Percentiles rank a stretch among this genome's conserved stretches.
Conservation (phyloP, 2,329 filamentous ascomycete species). For the Boeremia exigua region DNA sequence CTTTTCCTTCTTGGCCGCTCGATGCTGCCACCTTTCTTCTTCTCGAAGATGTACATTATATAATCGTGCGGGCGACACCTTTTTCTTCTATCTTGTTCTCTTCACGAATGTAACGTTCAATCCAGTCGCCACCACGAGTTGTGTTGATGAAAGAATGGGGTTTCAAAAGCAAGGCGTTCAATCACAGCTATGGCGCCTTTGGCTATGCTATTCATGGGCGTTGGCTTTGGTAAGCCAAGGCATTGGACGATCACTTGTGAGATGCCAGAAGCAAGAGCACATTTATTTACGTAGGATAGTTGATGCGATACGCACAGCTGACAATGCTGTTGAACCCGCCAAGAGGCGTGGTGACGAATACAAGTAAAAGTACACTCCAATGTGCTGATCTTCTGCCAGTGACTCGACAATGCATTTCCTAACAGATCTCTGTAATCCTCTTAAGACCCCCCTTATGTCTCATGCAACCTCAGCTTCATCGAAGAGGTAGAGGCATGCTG, state of each 20-base stretch:
- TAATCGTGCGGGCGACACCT: slow-evolving; percentile 30
- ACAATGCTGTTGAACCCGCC: slow-evolving; percentile 5
- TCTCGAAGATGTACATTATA: slow-evolving; percentile 42
- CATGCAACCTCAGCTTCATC: too few species aligned
- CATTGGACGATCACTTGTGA: slow-evolving; percentile 5
- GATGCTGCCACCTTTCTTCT: slow-evolving; percentile 25
- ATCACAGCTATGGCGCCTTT: slow-evolving; percentile 6
- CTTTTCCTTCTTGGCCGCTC: slow-evolving; percentile 23
- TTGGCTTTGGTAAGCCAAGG: slow-evolving; percentile 12
- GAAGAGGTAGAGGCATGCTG: too few species aligned
- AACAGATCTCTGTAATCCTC: too few species aligned
- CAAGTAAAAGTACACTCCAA: slow-evolving; percentile 10
- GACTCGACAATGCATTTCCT: neutral
- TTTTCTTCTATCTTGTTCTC: slow-evolving; percentile 17
- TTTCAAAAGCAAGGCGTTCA: slow-evolving; percentile 17
- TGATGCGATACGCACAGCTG: slow-evolving; percentile 5
- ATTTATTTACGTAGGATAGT: slow-evolving; percentile 17
- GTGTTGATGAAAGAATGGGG: slow-evolving; percentile 13
- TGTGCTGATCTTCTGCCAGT: neutral
- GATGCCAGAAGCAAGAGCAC: neutral
- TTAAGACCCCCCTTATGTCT: too few species aligned
- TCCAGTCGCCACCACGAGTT: slow-evolving; percentile 10
- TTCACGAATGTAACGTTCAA: slow-evolving; percentile 17
- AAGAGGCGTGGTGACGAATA: slow-evolving; percentile 18
- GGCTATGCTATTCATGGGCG: slow-evolving; percentile 10